Evolutionary conservation across 2,329 filamentous ascomycete genomes (phyloP).

Genomic region (Karstenula rhodostoma): DNA sequence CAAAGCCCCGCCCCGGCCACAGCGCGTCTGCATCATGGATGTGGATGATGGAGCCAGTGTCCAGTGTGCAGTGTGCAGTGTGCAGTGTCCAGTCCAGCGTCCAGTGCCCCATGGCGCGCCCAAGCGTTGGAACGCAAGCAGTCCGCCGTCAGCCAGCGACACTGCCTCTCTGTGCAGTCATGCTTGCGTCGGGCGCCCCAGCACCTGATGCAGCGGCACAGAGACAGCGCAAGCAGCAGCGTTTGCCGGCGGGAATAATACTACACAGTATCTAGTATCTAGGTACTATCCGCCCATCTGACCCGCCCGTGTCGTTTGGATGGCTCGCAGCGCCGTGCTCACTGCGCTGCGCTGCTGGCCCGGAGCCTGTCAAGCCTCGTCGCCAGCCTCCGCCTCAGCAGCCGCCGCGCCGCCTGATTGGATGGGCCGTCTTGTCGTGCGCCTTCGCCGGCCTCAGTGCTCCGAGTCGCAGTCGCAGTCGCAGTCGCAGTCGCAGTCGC

Average conservation of each 20-base stretch:
- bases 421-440: conserved; percentile 12
- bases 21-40: conserved; percentile 5
- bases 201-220: too few relatives aligned
- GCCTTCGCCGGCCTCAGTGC: not conserved
- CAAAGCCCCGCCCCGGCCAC: conserved; percentile 9
- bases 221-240: not conserved
- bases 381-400: conserved; percentile 14
- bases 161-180: conserved; percentile 9
- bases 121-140: conserved; percentile 10
- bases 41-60: too few relatives aligned
- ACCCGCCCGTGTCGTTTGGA: conserved; percentile 27
- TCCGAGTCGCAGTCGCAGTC: too few relatives aligned
- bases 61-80: too few relatives aligned
- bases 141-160: conserved; percentile 8
- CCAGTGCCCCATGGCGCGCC: conserved; percentile 8
- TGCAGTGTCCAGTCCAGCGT: too few relatives aligned
- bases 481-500: too few relatives aligned
- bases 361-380: conserved; percentile 16
- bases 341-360: conserved; percentile 17
- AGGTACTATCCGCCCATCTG: too few relatives aligned
- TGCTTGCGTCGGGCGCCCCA: conserved; percentile 4
- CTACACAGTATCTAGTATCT: too few relatives aligned
- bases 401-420: conserved; percentile 9
- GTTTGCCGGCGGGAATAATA: conserved; percentile 1
- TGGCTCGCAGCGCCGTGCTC: conserved; percentile 1